Base-by-base conservation (phyloP, 129 eudicot genomes). In the Scalesia atractyloides region DNA sequence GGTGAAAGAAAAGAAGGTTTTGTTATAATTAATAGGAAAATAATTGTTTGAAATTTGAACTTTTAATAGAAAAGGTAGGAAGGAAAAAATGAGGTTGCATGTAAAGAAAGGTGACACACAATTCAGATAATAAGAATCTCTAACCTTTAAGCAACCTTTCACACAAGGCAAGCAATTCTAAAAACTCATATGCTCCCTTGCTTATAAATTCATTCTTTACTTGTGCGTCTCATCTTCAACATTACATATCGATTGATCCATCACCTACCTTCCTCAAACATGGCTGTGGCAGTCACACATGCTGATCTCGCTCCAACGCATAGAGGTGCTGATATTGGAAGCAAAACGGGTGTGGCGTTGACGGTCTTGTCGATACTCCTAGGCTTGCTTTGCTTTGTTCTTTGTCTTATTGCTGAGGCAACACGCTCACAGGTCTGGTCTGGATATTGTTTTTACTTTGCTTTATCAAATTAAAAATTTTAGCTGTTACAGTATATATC, bases 131-230 rank as follows among this genome's bases (percentile, higher is more conserved):
- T n/a, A 78, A 44, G 97, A 85, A 92, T 93, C 80, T 85, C 90
- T 80, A 73, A 66, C 84, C 84, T 86, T 86, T 89, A 94, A 94
- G 98, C 88, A 94, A 94, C 96, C 97, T 94, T 86, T 94, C 86
- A 79, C 78, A 76, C 97, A 94, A 94, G 97, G 76, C 97, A 94
- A 94, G 97, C 88, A 74, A 94, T 90, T 81, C 97, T 83, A 87
- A 79, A 85, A 50, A 24, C 61, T 24, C 54, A 18, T 53, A n/a
- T n/a, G n/a, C n/a, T 0, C 14, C 4, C 1, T 1, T 39, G 9
- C 44, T 39, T 39, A 39, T 39, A 39, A 39, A 24, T 24, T 24
- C 30, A 39, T 39, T 39, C 44, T 39, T 39, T 39, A 39, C 44
- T 39, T 39, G 44, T 39, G 9, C 44, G 5, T 37, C 43, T 37